Evolutionary conservation across 805 yeast species (phyloP).

Genomic region (Candida sphagnicola): DNA sequence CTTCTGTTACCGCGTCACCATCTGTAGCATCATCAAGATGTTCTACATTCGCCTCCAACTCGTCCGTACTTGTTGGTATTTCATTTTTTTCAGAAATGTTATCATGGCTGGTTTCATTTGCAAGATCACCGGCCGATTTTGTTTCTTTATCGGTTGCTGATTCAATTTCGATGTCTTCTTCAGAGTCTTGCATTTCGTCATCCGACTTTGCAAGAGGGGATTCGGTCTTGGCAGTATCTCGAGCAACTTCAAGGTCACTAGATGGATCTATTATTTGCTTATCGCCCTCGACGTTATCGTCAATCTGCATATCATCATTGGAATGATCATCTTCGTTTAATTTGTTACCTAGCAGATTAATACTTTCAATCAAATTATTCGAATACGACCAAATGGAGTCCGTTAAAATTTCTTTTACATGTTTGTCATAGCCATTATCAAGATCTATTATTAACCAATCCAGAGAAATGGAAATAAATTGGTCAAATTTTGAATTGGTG

Average conservation of each 20-base stretch:
- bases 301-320: neutral
- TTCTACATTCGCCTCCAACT: neutral
- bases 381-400: constrained; percentile 1
- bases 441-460: constrained; percentile 1
- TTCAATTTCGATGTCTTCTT: too few species aligned
- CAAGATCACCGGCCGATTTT: too few species aligned
- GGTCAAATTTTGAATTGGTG: neutral
- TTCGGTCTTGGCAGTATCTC: too few species aligned
- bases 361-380: neutral
- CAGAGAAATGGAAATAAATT: neutral
- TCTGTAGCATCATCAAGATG: neutral
- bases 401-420: neutral
- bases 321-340: too few species aligned
- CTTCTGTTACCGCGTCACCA: constrained; percentile 1
- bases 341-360: neutral
- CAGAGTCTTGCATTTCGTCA: too few species aligned
- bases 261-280: too few species aligned
- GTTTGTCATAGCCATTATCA: neutral
- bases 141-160: too few species aligned
- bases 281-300: neutral
- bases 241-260: neutral
- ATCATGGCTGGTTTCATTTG: too few species aligned
- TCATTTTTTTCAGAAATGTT: too few species aligned
- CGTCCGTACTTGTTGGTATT: constrained; percentile 3
- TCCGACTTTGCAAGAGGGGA: too few species aligned